phyloP scores from a whole-genome alignment of 176 grass and related monocot species.

The Rhynchospora breviuscula region DNA sequence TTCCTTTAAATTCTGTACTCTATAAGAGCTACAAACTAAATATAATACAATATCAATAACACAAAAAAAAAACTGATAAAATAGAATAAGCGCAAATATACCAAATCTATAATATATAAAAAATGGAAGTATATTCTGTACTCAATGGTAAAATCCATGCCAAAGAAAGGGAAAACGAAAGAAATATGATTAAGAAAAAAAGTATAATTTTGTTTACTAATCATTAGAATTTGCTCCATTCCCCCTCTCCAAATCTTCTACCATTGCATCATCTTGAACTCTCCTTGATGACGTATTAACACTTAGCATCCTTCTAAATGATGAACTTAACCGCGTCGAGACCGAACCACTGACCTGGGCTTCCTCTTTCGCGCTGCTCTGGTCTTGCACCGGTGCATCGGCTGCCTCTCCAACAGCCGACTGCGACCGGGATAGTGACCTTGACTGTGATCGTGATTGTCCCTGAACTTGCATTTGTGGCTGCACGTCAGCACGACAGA shows the following conservation, averaged over 20 bases:
- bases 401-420: background rate
- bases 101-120: background rate
- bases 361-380: background rate
- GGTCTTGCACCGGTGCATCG: background rate
- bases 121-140: background rate
- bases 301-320: conserved; percentile 18
- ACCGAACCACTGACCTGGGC: background rate
- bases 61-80: background rate
- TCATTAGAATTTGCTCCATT: conserved; percentile 17
- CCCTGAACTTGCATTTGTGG: background rate
- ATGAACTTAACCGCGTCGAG: conserved; percentile 20
- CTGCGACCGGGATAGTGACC: background rate
- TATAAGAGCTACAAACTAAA: background rate
- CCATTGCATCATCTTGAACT: conserved; percentile 14
- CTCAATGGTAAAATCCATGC: background rate
- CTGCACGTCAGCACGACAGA: conserved; percentile 20
- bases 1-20: background rate
- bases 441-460: background rate
- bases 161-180: background rate
- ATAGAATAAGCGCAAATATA: background rate
- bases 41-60: background rate
- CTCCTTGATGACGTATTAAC: conserved; percentile 18
- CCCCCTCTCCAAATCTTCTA: conserved; percentile 27
- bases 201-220: background rate
- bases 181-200: background rate